Base-by-base conservation (phyloP, 176 grass and related monocot species). In the Puya raimondii region DNA sequence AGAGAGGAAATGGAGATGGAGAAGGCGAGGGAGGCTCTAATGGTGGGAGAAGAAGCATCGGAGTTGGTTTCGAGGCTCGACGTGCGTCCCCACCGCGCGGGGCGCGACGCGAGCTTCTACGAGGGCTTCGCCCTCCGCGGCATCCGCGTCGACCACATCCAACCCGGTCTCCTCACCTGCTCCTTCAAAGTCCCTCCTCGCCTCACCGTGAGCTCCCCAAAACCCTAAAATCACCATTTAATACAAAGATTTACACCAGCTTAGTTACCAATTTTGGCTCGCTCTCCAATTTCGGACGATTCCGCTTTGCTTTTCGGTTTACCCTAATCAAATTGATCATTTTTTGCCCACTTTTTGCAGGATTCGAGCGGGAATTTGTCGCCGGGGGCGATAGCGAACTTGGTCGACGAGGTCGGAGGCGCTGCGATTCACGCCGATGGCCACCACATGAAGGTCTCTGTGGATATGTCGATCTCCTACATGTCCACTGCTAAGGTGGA, bases 391-490 rank as follows among this genome's bases (percentile, higher is more conserved):
- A 84, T 96, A 3, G 91, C 86, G 2, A 63, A 81, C 21, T 63
- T 96, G 58, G 82, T 91, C 22, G 91, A 96, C 66, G 85, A 91
- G 77, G 47, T 96, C 2, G 74, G 85, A 17, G 64, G 48, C 9
- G 79, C 76, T 0, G 91, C 68, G 14, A 22, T 81, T 27, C 64
- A 79, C 29, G 64, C 91, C 14, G 67, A 91, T 23, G 79, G 79
- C 2, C 14, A 72, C 9, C 68, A 49, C 12, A 50, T 51, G 63
- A 90, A 87, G 79, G 79, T 87, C 66, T 96, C 91, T 48, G 76
- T 78, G 16, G 91, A 96, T 76, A 96, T 96, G 87, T 90, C 84
- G 76, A 86, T 96, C 78, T 56, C 73, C 50, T 96, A 82, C 73
- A 10, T 76, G 20, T 77, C 78, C 27, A 49, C 82, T 13, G 85